Conservation (phyloP, 2,329 filamentous ascomycete species). For the Gnomoniopsis smithogilvyi region DNA sequence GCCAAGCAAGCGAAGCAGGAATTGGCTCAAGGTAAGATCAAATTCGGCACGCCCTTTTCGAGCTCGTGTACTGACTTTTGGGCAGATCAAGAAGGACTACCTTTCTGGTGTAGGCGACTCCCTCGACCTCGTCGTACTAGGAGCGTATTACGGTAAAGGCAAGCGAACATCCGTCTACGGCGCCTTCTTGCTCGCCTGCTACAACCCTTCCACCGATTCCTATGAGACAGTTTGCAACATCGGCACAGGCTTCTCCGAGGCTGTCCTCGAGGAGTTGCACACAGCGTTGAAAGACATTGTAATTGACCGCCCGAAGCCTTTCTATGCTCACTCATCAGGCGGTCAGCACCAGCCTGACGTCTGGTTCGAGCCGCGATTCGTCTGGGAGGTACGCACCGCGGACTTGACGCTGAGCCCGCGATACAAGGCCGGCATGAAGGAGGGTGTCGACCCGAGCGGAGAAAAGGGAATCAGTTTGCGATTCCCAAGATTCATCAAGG, state of each 20-base stretch:
- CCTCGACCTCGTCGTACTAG: constrained; percentile 91
- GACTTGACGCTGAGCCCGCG: constrained; percentile 89
- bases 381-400: constrained; percentile 98
- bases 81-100: constrained; percentile 94
- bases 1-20: constrained; percentile 91
- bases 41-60: neutral
- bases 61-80: constrained; percentile 10
- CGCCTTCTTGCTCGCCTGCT: constrained; percentile 91
- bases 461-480: constrained; percentile 81
- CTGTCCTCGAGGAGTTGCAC: constrained; percentile 86
- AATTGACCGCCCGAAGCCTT: constrained; percentile 90
- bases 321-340: constrained; percentile 81
- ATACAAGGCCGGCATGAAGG: constrained; percentile 86
- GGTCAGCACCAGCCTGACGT: constrained; percentile 95
- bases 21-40: constrained; percentile 83
- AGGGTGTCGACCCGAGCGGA: constrained; percentile 68
- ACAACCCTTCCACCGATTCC: constrained; percentile 73
- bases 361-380: constrained; percentile 92
- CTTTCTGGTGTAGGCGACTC: constrained; percentile 91
- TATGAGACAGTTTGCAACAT: constrained; percentile 99
- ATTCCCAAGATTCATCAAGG: constrained; percentile 89
- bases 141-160: constrained; percentile 90
- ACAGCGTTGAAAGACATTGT: constrained; percentile 69
- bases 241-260: constrained; percentile 93
- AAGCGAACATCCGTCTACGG: constrained; percentile 96